These are phyloP conservation scores for Globisporangium splendens DNA, from an alignment of 352 stramenopile genomes.

Conservation along the genomic window DNA sequence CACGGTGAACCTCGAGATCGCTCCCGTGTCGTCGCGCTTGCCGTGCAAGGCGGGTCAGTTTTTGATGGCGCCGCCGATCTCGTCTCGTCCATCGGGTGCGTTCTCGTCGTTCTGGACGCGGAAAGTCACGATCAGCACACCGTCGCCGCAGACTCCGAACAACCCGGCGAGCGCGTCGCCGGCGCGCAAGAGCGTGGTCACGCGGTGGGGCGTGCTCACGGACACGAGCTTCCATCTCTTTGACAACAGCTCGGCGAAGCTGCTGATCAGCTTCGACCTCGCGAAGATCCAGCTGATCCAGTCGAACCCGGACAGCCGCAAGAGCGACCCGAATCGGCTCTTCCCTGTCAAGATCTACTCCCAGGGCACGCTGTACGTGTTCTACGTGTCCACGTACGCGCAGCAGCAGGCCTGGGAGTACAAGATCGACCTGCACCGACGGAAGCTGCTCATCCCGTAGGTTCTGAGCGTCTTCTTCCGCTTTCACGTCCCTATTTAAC, in stretches of 20 bases:
- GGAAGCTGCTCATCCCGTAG: constrained; percentile 71
- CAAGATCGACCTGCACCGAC: constrained; percentile 71
- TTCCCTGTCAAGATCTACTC: constrained; percentile 76
- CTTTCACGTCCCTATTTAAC: constrained; percentile 17
- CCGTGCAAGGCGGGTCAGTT: constrained; percentile 78
- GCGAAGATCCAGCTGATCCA: constrained; percentile 78
- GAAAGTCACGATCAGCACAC: constrained; percentile 34
- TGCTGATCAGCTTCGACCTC: constrained; percentile 65
- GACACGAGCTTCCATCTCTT: constrained; percentile 80
- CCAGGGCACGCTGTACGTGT: constrained; percentile 59
- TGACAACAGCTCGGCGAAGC: constrained; percentile 68
- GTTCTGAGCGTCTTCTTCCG: not conserved
- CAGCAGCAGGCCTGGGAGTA: constrained; percentile 82
- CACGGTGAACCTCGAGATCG: constrained; percentile 53
- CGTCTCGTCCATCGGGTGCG: constrained; percentile 31
- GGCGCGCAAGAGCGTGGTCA: constrained; percentile 54
- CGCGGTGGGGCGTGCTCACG: constrained; percentile 74
- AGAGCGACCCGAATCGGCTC: constrained; percentile 49
- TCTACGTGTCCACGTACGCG: constrained; percentile 72
- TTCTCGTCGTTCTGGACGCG: constrained; percentile 71
- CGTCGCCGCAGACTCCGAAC: constrained; percentile 39
- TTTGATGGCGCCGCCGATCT: constrained; percentile 48
- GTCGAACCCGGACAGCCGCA: constrained; percentile 33
- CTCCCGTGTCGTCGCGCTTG: constrained; percentile 51
- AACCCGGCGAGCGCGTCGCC: constrained; percentile 43